phyloP scores from a whole-genome alignment of 177 flowering plant genomes.

The Telopea speciosissima region DNA sequence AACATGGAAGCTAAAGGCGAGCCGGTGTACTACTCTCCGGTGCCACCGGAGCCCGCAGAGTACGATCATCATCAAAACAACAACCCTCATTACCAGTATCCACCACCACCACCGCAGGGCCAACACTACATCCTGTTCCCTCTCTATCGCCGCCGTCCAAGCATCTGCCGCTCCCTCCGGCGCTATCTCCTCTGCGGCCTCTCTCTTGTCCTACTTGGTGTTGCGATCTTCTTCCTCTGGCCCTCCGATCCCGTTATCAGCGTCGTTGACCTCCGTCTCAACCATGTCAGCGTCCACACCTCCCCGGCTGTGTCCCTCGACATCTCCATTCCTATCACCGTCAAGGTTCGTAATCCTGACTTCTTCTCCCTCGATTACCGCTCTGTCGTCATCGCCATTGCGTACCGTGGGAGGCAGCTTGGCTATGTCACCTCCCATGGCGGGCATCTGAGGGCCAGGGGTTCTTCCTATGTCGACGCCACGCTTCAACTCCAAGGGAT shows the following conservation, averaged over 20 bases:
- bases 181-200: conserved; percentile 16
- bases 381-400: conserved; percentile 41
- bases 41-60: neutral
- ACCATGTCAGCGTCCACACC: conserved; percentile 34
- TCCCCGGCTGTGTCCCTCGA: conserved; percentile 42
- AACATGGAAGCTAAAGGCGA: conserved; percentile 6
- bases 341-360: conserved; percentile 50
- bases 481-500: conserved; percentile 43
- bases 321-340: conserved; percentile 36
- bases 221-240: conserved; percentile 43
- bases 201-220: conserved; percentile 28
- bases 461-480: conserved; percentile 51
- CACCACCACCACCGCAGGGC: conserved; percentile 13
- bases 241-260: conserved; percentile 64
- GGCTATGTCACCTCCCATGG: conserved; percentile 46
- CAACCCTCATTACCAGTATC: neutral
- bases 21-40: neutral
- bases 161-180: conserved; percentile 14
- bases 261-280: conserved; percentile 41
- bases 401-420: conserved; percentile 58
- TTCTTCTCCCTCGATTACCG: conserved; percentile 53
- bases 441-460: conserved; percentile 45
- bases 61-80: too few relatives aligned
- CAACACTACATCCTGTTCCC: conserved; percentile 54
- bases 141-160: conserved; percentile 17